Base-by-base conservation (phyloP, 1,139 yeast species). In the Lodderomyces beijingensis region DNA sequence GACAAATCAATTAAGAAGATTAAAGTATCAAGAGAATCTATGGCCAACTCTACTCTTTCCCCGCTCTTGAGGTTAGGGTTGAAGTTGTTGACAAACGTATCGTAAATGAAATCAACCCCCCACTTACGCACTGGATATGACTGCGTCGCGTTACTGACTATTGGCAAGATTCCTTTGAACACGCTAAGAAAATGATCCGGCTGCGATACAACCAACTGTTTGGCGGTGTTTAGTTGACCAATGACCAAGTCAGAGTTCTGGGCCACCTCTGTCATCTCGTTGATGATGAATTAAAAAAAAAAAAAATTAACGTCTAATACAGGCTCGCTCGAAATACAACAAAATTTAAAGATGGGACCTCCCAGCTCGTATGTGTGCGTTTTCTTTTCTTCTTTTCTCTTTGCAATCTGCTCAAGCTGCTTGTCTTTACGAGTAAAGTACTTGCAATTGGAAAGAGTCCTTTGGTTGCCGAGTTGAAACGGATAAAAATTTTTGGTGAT, bases 121-220 rank as follows among this genome's bases (percentile, higher is more conserved):
- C 79, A 72, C 34, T 54, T 50, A 38, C 67, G 69, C 17, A 70
- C 54, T 32, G 51, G 33, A 20, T 51, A 36, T 3, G 18, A 16
- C 43, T 61, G 61, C 11, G 60, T 59, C 6, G 25, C 14, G 43
- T 59, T 52, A 37, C 49, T 46, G 43, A 55, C 51, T 45, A 75
- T 62, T 34, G 69, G 65, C 33, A 72, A 59, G 24, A 78, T 68
- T 26, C 75, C 77, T 30, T 73, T 63, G 28, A 75, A 55, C 13
- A 77, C 79, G 39, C 71, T 75, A 3, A 79, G 73, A 39, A 74
- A 66, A 36, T 68, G 58, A 24, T 63, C 58, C 1, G 68, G 65
- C 40, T 63, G 67, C 18, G 66, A 51, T 41, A 66, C 57, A 1
- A 78, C 79, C 45, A 74, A 55, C 14, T 56, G 53, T 31, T 68